Conservation (phyloP, 805 yeast genomes). For the Metschnikowia aberdeeniae region DNA sequence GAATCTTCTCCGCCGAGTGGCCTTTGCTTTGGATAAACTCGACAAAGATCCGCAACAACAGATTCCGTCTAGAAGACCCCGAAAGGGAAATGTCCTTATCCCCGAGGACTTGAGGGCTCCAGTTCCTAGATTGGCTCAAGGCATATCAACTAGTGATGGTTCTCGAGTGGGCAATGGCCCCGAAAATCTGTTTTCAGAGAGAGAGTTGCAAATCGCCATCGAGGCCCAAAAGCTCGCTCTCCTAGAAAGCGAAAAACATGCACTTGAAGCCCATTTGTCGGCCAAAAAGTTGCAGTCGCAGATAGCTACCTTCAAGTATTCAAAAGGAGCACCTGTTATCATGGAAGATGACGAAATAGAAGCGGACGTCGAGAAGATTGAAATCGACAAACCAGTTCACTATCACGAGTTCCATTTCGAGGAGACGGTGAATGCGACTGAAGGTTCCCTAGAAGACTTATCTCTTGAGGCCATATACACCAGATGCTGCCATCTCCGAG, state of each 20-base stretch:
- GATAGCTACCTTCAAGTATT: constrained; percentile 44
- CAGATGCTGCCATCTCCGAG: constrained; percentile 47
- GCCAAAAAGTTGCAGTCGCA: constrained; percentile 70
- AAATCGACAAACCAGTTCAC: constrained; percentile 72
- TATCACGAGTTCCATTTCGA: constrained; percentile 50
- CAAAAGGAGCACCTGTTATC: constrained; percentile 3
- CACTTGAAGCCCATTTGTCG: constrained; percentile 69
- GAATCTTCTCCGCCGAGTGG: constrained; percentile 55
- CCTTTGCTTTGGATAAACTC: constrained; percentile 72
- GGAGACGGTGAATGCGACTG: constrained; percentile 10
- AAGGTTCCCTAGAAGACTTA: constrained; percentile 16
- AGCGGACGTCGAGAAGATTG: constrained; percentile 25
- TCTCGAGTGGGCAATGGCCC: constrained; percentile 12
- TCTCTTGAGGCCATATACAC: constrained; percentile 49
- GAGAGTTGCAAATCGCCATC: constrained; percentile 52
- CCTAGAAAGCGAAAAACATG: constrained; percentile 65
- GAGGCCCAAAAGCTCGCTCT: constrained; percentile 53
- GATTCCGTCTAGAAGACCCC: constrained; percentile 54
- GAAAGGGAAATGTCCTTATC: constrained; percentile 46
- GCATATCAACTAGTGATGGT: constrained; percentile 50
- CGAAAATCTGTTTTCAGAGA: constrained; percentile 34
- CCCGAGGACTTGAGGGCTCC: constrained; percentile 67
- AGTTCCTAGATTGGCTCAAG: constrained; percentile 62
- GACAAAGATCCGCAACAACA: constrained; percentile 61
- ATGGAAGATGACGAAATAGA: constrained; percentile 21